A percentile compares a stretch with the other conserved stretches of the same genome.
Conservation (phyloP, 1,284 basidiomycete species). For the Entoloma clypeatum region DNA sequence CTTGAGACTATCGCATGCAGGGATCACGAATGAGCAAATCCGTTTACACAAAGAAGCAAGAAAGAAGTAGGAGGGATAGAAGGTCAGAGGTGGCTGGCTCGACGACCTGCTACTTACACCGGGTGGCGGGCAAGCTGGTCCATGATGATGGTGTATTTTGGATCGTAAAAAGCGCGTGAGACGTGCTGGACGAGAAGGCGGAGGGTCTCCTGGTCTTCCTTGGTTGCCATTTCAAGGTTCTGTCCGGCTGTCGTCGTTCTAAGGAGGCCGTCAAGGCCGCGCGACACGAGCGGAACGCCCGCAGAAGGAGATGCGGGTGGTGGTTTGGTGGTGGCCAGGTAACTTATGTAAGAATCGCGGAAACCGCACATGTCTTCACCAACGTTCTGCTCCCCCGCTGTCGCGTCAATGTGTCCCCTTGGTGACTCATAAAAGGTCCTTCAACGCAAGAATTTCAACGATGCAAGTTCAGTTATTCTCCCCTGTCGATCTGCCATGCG, state of each 20-base stretch:
- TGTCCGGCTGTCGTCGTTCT: no score
- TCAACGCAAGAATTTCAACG: no score
- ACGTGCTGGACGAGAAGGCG: conserved; percentile 89
- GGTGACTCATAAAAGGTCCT: no score
- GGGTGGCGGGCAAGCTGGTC: conserved; percentile 89
- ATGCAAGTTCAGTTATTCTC: no score
- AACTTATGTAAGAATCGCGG: no score
- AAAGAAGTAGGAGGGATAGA: conserved; percentile 11
- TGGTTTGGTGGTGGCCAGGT: no score
- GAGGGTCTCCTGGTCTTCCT: conserved; percentile 72
- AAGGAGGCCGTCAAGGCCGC: no score
- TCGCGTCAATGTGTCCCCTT: no score
- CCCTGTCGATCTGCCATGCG: conserved; percentile 51
- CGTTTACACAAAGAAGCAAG: conserved; percentile 24
- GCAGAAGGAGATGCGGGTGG: no score
- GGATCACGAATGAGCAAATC: conserved; percentile 20
- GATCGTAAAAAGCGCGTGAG: conserved; percentile 91
- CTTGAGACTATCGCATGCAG: conserved; percentile 61
- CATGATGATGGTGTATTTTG: conserved; percentile 87
- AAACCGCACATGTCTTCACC: no score
- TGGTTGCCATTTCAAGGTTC: conserved; percentile 69
- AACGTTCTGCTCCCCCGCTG: no score
- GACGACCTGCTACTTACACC: conserved; percentile 69
- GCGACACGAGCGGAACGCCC: no score
- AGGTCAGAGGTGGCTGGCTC: conserved; percentile 17